Evolutionary conservation across 139 green algal species (phyloP).

Genomic region (Coccomyxa sp.): DNA sequence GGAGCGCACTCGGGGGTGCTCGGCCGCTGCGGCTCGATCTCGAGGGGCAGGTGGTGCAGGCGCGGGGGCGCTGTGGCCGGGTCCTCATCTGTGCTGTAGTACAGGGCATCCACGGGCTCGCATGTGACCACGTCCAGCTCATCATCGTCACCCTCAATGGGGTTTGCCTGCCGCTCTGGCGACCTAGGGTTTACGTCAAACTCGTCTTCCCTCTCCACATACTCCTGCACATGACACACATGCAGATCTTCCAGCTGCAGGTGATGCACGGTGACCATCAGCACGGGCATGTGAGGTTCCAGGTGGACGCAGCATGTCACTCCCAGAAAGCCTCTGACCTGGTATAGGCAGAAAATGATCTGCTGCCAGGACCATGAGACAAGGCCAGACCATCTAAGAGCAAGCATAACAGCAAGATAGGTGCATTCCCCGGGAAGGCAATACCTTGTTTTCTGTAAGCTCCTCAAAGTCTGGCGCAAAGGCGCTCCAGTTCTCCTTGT

Average conservation of each 20-base stretch:
- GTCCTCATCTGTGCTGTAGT: constrained; percentile 20
- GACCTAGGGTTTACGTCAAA: constrained; percentile 74
- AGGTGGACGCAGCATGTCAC: no score
- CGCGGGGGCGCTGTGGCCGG: not conserved
- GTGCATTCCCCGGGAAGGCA: not conserved
- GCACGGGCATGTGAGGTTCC: no score
- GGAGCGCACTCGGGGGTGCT: not conserved
- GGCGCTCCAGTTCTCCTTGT: constrained; percentile 86
- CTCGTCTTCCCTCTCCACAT: constrained; percentile 90
- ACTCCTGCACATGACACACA: constrained; percentile 54
- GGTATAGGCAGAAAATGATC: not conserved
- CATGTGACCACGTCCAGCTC: constrained; percentile 18
- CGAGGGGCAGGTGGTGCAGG: constrained; percentile 19
- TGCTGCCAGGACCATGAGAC: not conserved
- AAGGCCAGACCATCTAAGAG: not conserved
- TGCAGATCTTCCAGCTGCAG: constrained; percentile 35
- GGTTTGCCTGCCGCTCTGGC: not conserved
- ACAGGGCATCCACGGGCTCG: not conserved
- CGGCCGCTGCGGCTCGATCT: constrained; percentile 6
- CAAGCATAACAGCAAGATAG: not conserved
- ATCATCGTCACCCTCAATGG: not conserved
- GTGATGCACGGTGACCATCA: no score
- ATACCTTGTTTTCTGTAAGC: constrained; percentile 73
- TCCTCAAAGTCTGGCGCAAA: constrained; percentile 95
- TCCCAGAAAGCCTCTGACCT: no score